Conservation (phyloP, 129 eudicot genomes). For the Arctium minus region DNA sequence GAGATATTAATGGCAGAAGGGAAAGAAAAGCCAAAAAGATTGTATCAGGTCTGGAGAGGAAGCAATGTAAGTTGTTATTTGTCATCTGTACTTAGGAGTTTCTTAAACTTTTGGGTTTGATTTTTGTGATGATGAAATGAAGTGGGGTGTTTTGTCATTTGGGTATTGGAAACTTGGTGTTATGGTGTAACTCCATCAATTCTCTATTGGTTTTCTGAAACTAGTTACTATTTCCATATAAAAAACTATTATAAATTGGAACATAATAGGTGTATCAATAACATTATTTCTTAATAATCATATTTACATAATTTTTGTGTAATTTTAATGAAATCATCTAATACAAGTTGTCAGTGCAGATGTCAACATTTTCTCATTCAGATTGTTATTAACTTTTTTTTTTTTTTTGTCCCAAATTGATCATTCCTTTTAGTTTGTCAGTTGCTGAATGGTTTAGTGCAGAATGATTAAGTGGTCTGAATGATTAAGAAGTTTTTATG, state of each 20-base stretch:
- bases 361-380: background rate
- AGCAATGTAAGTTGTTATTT: constrained; percentile 63
- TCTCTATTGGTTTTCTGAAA: too few relatives aligned
- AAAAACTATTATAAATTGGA: too few relatives aligned
- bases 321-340: background rate
- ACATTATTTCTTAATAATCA: too few relatives aligned
- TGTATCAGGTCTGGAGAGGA: constrained; percentile 86
- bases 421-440: background rate
- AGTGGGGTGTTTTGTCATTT: background rate
- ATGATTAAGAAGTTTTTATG: too few relatives aligned
- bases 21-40: constrained; percentile 35
- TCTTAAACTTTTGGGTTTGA: background rate
- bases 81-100: background rate
- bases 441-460: too few relatives aligned
- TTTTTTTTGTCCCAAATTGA: background rate
- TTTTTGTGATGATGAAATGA: background rate
- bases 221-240: background rate
- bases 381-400: background rate
- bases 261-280: background rate
- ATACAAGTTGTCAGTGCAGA: background rate
- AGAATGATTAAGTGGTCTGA: too few relatives aligned
- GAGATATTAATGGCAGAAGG: constrained; percentile 13
- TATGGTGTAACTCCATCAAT: background rate
- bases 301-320: background rate
- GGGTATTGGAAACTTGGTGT: background rate